These are phyloP conservation scores for Cryptosporidium parvum DNA, from an alignment of 169 alveolate species.

Conservation along the genomic window DNA sequence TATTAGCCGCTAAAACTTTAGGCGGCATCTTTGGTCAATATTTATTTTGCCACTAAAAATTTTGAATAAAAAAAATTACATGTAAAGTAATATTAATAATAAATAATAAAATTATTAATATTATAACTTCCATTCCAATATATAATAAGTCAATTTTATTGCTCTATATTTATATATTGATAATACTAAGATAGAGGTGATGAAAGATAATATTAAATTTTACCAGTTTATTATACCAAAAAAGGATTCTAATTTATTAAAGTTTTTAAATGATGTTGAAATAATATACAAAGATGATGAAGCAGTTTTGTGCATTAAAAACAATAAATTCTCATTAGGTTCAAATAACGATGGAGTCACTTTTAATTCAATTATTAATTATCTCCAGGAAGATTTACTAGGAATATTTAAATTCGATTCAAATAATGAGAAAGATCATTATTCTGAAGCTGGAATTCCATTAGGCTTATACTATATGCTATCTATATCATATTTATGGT, in stretches of 20 bases:
- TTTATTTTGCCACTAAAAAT: constrained; percentile 12
- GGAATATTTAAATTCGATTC: background rate
- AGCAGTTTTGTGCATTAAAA: background rate
- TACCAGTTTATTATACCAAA: constrained; percentile 22
- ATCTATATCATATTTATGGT: constrained; percentile 45
- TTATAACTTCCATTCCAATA: background rate
- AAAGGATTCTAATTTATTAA: constrained; percentile 37
- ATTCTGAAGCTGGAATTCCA: constrained; percentile 6
- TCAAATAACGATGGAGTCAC: background rate
- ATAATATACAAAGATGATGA: constrained; percentile 16
- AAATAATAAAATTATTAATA: background rate
- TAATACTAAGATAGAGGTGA: background rate
- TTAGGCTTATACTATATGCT: constrained; percentile 13
- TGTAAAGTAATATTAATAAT: constrained; percentile 1
- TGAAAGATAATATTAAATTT: background rate
- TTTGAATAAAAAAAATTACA: background rate
- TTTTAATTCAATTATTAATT: constrained; percentile 4
- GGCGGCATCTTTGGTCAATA: background rate
- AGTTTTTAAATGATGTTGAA: background rate
- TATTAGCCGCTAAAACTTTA: background rate
- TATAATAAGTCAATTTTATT: background rate
- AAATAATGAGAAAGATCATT: background rate
- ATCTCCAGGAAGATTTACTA: background rate
- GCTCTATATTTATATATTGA: background rate
- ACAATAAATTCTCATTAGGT: background rate